These are phyloP conservation scores for Chionographis japonica DNA, from an alignment of 106 monocot genomes.

Conservation along the genomic window DNA sequence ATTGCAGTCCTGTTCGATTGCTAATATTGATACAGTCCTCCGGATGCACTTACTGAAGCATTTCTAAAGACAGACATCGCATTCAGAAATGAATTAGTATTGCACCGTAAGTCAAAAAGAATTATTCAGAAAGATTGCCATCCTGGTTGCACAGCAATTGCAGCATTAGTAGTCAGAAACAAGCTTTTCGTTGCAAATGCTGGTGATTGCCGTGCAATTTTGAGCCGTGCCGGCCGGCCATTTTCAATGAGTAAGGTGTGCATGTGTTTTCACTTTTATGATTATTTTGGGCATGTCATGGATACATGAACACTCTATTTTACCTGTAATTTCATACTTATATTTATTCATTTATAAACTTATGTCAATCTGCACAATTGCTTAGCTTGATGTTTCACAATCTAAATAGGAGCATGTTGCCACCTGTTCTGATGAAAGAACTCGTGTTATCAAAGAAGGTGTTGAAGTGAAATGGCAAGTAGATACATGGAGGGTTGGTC, in stretches of 20 bases:
- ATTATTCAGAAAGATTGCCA: constrained; percentile 69
- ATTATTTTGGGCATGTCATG: background rate
- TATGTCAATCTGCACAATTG: background rate
- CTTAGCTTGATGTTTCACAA: background rate
- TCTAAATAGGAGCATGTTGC: constrained; percentile 83
- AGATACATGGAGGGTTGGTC: constrained; percentile 93
- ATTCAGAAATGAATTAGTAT: constrained; percentile 62
- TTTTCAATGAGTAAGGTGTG: constrained; percentile 72
- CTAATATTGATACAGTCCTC: constrained; percentile 53
- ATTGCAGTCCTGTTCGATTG: background rate
- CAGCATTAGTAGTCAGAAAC: constrained; percentile 57
- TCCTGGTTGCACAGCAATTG: constrained; percentile 93
- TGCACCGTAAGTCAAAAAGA: constrained; percentile 48
- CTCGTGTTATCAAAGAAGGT: constrained; percentile 61
- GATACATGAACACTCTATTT: background rate
- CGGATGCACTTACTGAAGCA: constrained; percentile 63
- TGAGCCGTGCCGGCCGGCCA: constrained; percentile 65
- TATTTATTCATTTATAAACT: background rate
- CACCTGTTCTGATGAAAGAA: constrained; percentile 77
- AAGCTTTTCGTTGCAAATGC: constrained; percentile 93
- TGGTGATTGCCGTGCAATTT: constrained; percentile 91
- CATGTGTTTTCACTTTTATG: background rate
- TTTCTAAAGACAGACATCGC: constrained; percentile 82
- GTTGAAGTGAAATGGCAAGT: constrained; percentile 91
- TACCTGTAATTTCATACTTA: background rate